phyloP scores from a whole-genome alignment of 305 asterid genomes.

The Striga hermonthica region DNA sequence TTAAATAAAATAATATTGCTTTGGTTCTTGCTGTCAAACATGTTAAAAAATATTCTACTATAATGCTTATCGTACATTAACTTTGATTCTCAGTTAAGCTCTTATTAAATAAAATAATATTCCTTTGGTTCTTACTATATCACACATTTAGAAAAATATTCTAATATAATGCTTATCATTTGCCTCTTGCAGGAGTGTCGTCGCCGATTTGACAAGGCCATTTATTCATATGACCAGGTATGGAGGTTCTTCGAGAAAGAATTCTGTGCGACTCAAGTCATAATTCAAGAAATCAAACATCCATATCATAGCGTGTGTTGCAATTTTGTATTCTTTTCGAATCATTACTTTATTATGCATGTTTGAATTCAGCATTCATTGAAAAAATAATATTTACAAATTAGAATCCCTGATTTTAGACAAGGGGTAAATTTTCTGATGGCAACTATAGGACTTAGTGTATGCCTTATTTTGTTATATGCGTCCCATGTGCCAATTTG shows the following conservation, averaged over 20 bases:
- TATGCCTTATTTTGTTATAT: background rate
- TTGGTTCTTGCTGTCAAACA: too few relatives aligned
- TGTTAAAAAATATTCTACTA: too few relatives aligned
- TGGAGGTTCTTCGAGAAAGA: slow-evolving; percentile 28
- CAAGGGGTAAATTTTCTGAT: too few relatives aligned
- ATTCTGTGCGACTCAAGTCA: slow-evolving; percentile 13
- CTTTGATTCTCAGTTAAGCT: slow-evolving; percentile 10
- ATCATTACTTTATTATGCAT: too few relatives aligned
- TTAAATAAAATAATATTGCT: too few relatives aligned
- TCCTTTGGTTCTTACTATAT: slow-evolving; percentile 28
- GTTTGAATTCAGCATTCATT: too few relatives aligned
- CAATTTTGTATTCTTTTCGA: too few relatives aligned
- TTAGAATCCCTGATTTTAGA: too few relatives aligned
- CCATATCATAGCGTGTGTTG: background rate
- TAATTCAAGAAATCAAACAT: slow-evolving; percentile 20
- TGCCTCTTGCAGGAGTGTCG: slow-evolving; percentile 78
- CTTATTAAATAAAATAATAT: slow-evolving; percentile 20
- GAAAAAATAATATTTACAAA: too few relatives aligned
- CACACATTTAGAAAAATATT: slow-evolving; percentile 20
- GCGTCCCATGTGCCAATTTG: background rate
- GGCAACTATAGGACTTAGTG: too few relatives aligned
- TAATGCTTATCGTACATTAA: too few relatives aligned
- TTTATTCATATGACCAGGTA: slow-evolving; percentile 85
- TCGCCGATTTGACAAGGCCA: slow-evolving; percentile 84
- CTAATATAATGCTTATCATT: slow-evolving; percentile 32